Conservation (phyloP, 1,284 basidiomycete species). For the Quambalaria eucalypti region DNA sequence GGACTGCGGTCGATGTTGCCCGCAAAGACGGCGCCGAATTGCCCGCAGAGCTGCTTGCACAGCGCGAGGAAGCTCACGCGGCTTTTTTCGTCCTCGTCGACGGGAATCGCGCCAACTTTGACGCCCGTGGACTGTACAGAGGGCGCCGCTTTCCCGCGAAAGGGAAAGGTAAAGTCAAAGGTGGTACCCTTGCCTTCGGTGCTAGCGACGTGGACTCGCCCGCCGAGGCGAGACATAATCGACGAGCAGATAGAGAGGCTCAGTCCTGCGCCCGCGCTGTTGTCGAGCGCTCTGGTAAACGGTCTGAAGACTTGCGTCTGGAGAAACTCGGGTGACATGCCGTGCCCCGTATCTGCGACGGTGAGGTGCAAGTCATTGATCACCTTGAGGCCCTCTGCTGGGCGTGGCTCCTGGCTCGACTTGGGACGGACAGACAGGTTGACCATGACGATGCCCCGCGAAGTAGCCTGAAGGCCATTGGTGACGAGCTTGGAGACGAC, state of each 20-base stretch:
- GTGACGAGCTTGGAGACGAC: constrained; percentile 3
- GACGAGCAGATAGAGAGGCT: constrained; percentile 2
- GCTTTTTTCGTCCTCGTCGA: not conserved
- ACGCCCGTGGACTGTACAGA: not conserved
- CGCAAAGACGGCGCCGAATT: not conserved
- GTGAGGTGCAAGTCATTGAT: not conserved
- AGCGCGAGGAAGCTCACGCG: not conserved
- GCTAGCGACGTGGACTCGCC: constrained; percentile 2
- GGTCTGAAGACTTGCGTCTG: not conserved
- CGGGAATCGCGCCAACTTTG: not conserved
- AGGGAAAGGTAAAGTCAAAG: constrained; percentile 2
- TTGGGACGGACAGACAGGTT: not conserved
- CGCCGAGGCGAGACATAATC: not conserved
- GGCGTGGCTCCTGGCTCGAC: constrained; percentile 1
- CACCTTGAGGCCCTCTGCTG: not conserved
- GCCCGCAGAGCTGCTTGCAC: not conserved
- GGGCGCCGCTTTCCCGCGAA: not conserved
- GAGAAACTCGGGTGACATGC: constrained; percentile 1
- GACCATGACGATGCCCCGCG: constrained; percentile 2
- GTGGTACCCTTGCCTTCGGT: constrained; percentile 1
- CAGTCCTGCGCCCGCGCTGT: constrained; percentile 1
- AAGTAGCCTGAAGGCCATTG: constrained; percentile 7
- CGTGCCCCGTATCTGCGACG: not conserved
- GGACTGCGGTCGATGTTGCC: not conserved
- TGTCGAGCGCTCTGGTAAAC: constrained; percentile 3